Base-by-base conservation (phyloP, 768 basidiomycete genomes). In the Lentinula guzmanii region DNA sequence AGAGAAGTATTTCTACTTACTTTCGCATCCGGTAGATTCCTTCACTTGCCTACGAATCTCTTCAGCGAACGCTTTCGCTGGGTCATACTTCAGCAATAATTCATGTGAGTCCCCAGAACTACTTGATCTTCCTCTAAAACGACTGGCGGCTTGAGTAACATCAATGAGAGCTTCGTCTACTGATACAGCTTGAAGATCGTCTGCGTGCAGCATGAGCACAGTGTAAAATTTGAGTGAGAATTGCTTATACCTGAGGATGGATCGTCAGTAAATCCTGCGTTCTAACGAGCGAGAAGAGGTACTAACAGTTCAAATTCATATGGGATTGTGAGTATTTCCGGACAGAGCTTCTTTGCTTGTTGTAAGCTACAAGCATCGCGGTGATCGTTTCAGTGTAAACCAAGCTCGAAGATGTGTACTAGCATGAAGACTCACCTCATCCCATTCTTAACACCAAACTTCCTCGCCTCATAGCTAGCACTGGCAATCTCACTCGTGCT, bases 151-250 rank as follows among this genome's bases (percentile, higher is more conserved):
- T 4, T 75, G 80, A 0, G 91, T 87, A 15, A 95, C 92, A 61
- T 98, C 95, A 62, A 98, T 86, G 24, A 98, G 80, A 0, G 94
- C 96, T 70, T 99, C 97, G 63, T 99, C 97, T 5, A 98, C 91
- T 1, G 94, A 96, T 15, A 98, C 95, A 1, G 95, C 95, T 74
- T 98, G 89, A 2, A 98, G 77, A 65, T 95, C 93, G 67, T 97
- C 93, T 24, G 93, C 92, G 68, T 90, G 86, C 0, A 82, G 77
- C 86, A 98, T 91, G 35, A 98, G 80, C 58, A 97, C 90, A 4
- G 91, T 93, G 72, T 99, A 98, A 71, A 98, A 98, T 41, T 87
- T 81, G 55, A 95, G 73, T 0, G 96, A 95, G 58, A 88, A 77
- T 59, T 89, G 76, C 69, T 91, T 94, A 75, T 95, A 96, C 68